Evolutionary conservation across 2,329 filamentous ascomycete species (phyloP).

Genomic region (Lachnellula cervina): DNA sequence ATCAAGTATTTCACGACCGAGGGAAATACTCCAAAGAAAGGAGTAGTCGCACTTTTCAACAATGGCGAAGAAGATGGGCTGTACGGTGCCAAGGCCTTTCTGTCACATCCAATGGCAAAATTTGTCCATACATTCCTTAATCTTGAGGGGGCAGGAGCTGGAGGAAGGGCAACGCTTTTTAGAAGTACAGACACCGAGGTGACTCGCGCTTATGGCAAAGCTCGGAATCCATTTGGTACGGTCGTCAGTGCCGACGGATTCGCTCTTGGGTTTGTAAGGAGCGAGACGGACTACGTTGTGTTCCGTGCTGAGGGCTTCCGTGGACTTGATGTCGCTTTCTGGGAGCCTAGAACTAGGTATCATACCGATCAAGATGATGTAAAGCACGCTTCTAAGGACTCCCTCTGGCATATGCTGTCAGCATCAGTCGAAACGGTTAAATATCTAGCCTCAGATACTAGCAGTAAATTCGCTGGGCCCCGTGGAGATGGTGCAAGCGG

Average conservation of each 20-base stretch:
- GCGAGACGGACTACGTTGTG: slow-evolving; percentile 84
- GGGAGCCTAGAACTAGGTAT: slow-evolving; percentile 77
- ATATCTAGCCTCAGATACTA: slow-evolving; percentile 63
- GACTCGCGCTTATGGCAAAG: slow-evolving; percentile 68
- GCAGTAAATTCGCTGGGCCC: slow-evolving; percentile 59
- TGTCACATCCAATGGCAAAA: slow-evolving; percentile 72
- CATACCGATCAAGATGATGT: slow-evolving; percentile 88
- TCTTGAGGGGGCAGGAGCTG: slow-evolving; percentile 89
- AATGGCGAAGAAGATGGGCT: slow-evolving; percentile 94
- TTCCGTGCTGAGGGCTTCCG: slow-evolving; percentile 78
- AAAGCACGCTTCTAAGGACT: slow-evolving; percentile 65
- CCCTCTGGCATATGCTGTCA: slow-evolving; percentile 93
- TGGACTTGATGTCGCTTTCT: slow-evolving; percentile 89
- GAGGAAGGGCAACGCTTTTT: slow-evolving; percentile 82
- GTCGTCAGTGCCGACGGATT: slow-evolving; percentile 83
- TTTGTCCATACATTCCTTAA: slow-evolving; percentile 89
- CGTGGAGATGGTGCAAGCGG: slow-evolving; percentile 50
- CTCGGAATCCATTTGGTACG: slow-evolving; percentile 74
- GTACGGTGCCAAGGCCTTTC: slow-evolving; percentile 80
- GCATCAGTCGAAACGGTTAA: slow-evolving; percentile 71
- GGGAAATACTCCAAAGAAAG: slow-evolving; percentile 68
- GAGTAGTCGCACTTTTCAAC: slow-evolving; percentile 82
- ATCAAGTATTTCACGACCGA: slow-evolving; percentile 77
- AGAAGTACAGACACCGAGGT: slow-evolving; percentile 83
- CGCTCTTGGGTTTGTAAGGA: slow-evolving; percentile 69